These are phyloP conservation scores for Hanseniaspora guilliermondii DNA, from an alignment of 805 yeast species.

Conservation along the genomic window DNA sequence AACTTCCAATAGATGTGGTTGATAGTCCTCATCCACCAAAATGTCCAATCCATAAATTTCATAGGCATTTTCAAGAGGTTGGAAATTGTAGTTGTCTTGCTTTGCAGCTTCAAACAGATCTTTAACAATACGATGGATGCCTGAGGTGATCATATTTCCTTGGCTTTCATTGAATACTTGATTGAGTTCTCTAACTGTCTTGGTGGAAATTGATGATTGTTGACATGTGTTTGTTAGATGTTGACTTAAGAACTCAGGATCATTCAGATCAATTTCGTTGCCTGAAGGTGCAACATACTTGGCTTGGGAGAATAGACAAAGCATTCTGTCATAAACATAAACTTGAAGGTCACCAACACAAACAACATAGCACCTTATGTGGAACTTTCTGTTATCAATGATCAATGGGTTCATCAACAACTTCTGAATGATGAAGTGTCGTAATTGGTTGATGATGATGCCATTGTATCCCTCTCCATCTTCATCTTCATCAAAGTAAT, in stretches of 20 bases:
- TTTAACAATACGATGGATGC: conserved; percentile 47
- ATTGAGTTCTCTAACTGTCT: conserved; percentile 51
- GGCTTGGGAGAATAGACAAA: conserved; percentile 65
- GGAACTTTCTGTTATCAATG: conserved; percentile 64
- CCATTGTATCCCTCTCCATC: conserved; percentile 41
- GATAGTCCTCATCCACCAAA: conserved; percentile 44
- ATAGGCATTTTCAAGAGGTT: conserved; percentile 65
- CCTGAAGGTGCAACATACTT: conserved; percentile 27
- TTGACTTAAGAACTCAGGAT: conserved; percentile 41
- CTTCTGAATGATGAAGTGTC: conserved; percentile 85
- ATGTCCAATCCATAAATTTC: conserved; percentile 88
- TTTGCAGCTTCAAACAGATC: conserved; percentile 75
- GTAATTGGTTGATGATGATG: conserved; percentile 69
- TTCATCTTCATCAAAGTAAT: conserved; percentile 66
- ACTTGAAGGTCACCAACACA: conserved; percentile 65
- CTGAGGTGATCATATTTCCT: conserved; percentile 35
- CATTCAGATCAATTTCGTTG: conserved; percentile 24
- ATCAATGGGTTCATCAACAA: conserved; percentile 61
- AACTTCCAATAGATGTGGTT: conserved; percentile 63
- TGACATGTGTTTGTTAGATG: conserved; percentile 92
- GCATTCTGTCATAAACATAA: conserved; percentile 65
- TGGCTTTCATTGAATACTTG: conserved; percentile 18
- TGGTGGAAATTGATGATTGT: conserved; percentile 39
- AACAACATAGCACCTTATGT: conserved; percentile 72
- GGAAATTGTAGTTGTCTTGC: conserved; percentile 71